Conservation (phyloP, 1,139 yeast genomes). For the Meyerozyma elateridarum region DNA sequence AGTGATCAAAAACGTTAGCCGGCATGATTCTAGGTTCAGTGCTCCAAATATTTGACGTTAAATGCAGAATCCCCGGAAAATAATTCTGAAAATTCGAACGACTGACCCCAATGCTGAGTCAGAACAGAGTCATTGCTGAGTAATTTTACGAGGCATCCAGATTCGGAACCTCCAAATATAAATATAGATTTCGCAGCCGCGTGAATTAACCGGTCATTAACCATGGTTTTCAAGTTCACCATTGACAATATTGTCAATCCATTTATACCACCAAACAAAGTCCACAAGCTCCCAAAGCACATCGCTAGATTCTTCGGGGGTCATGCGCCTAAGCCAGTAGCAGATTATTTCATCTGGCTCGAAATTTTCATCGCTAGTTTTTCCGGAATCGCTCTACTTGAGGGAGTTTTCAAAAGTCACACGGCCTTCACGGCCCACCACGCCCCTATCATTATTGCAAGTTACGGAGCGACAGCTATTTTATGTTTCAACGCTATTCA, state of each 20-base stretch:
- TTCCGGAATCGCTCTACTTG: slow-evolving; percentile 47
- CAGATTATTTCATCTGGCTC: slow-evolving; percentile 43
- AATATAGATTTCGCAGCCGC: too few relatives aligned
- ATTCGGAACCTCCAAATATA: too few relatives aligned
- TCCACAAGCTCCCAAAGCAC: slow-evolving; percentile 24
- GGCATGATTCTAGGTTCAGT: too few relatives aligned
- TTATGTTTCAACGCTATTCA: slow-evolving; percentile 52
- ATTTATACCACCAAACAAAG: slow-evolving; percentile 27
- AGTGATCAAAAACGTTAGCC: too few relatives aligned
- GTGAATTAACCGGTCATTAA: background rate
- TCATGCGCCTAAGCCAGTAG: slow-evolving; percentile 24
- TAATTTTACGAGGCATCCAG: too few relatives aligned
- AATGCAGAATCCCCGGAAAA: too few relatives aligned
- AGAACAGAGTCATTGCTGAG: too few relatives aligned
- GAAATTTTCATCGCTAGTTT: slow-evolving; percentile 47
- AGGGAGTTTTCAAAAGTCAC: slow-evolving; percentile 46
- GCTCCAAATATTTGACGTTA: too few relatives aligned
- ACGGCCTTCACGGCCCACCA: slow-evolving; percentile 39
- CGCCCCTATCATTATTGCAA: slow-evolving; percentile 56
- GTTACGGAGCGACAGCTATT: slow-evolving; percentile 65
- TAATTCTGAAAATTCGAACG: too few relatives aligned
- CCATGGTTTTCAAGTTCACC: slow-evolving; percentile 40
- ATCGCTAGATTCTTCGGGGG: slow-evolving; percentile 31
- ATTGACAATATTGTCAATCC: slow-evolving; percentile 29
- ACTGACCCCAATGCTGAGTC: too few relatives aligned